Percentiles rank a stretch among this genome's conserved stretches.
Evolutionary conservation across 768 basidiomycete genomes (phyloP).

Genomic region (Dacryopinax primogenitus): DNA sequence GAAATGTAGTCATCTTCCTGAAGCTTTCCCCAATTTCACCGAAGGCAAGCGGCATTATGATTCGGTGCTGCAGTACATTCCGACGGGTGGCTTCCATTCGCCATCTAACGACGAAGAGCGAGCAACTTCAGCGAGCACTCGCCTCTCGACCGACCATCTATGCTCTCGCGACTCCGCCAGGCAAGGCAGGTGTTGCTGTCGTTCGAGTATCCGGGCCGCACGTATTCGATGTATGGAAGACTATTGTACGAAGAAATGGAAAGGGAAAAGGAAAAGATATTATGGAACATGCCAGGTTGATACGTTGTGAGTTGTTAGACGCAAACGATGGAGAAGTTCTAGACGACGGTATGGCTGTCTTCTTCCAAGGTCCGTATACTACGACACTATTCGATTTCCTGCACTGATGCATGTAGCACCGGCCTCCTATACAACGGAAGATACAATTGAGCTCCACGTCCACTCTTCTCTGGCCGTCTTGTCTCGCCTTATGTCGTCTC

Average conservation of each 20-base stretch:
- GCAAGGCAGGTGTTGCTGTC: slow-evolving; percentile 72
- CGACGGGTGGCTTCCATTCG: too few species aligned
- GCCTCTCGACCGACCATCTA: slow-evolving; percentile 49
- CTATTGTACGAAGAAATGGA: slow-evolving; percentile 37
- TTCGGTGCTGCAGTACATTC: too few species aligned
- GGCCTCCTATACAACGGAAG: slow-evolving; percentile 71
- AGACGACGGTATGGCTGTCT: slow-evolving; percentile 72
- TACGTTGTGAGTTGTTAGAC: slow-evolving; percentile 24
- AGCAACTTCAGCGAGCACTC: too few species aligned
- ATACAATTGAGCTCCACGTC: slow-evolving; percentile 70
- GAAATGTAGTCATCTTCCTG: too few species aligned
- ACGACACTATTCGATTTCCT: not conserved
- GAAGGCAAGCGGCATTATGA: too few species aligned
- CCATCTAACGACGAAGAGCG: too few species aligned
- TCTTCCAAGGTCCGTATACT: slow-evolving; percentile 51
- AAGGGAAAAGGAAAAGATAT: slow-evolving; percentile 14
- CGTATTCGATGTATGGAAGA: slow-evolving; percentile 47
- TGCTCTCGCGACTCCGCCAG: slow-evolving; percentile 76
- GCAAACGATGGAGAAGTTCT: slow-evolving; percentile 47
- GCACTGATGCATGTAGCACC: slow-evolving; percentile 37
- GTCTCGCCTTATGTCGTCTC: slow-evolving; percentile 53
- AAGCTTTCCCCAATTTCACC: too few species aligned
- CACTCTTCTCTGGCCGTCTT: slow-evolving; percentile 79
- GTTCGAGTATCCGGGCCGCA: slow-evolving; percentile 72
- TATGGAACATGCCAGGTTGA: not conserved